These are phyloP conservation scores for Fusarium albidum DNA, from an alignment of 2,329 filamentous ascomycete genomes.

Conservation along the genomic window DNA sequence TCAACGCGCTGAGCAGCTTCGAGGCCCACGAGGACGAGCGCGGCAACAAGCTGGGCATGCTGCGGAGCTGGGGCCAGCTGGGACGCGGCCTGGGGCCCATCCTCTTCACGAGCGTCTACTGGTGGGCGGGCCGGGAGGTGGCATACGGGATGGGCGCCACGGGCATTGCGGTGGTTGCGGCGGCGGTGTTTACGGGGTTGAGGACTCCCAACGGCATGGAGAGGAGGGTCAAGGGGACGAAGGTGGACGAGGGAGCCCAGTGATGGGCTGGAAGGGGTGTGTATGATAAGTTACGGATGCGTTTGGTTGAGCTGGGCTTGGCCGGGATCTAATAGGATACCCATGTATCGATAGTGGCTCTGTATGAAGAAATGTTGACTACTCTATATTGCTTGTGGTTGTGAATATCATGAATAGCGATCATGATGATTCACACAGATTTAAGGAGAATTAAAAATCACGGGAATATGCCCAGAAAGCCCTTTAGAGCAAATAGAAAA, in stretches of 20 bases:
- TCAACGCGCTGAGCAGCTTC: constrained; percentile 92
- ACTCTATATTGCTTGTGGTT: too few species aligned
- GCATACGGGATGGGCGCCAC: constrained; percentile 84
- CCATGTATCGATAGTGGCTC: neutral
- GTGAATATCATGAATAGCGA: too few species aligned
- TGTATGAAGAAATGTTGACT: too few species aligned
- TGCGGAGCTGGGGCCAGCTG: constrained; percentile 84
- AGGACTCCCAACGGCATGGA: constrained; percentile 63
- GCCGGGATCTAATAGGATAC: neutral
- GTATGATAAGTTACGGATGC: neutral
- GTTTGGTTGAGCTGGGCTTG: constrained; percentile 30
- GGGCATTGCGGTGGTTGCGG: constrained; percentile 79
- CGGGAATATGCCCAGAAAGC: too few species aligned
- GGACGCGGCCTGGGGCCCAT: constrained; percentile 88
- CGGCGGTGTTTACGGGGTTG: constrained; percentile 74
- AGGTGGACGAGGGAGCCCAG: constrained; percentile 27
- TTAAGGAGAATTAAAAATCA: too few species aligned
- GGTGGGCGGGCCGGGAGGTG: constrained; percentile 92
- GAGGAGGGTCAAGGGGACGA: constrained; percentile 28
- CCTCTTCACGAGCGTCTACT: constrained; percentile 94
- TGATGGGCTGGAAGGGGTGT: constrained; percentile 8
- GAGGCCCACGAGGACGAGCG: constrained; percentile 83
- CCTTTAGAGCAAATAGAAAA: too few species aligned
- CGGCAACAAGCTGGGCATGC: constrained; percentile 84
- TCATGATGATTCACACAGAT: too few species aligned